These are phyloP conservation scores for Glonium stellatum DNA, from an alignment of 495 filamentous ascomycete species.

Conservation along the genomic window DNA sequence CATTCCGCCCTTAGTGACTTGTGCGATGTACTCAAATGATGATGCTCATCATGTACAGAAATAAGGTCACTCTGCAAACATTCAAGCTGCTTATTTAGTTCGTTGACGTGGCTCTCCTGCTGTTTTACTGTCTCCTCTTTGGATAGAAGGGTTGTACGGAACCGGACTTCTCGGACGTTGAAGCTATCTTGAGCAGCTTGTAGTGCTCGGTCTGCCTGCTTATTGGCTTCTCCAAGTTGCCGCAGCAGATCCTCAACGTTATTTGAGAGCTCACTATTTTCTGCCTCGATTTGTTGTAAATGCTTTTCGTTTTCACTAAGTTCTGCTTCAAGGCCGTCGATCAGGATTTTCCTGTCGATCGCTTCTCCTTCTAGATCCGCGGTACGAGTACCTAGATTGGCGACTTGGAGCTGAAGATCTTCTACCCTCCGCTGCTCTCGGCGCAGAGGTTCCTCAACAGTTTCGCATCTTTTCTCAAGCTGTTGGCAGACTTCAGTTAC, in stretches of 20 bases:
- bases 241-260: constrained; percentile 10
- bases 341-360: constrained; percentile 13
- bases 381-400: constrained; percentile 13
- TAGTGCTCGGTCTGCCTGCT: constrained; percentile 9
- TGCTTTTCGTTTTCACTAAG: constrained; percentile 8
- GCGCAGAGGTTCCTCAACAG: constrained; percentile 47
- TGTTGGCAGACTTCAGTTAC: constrained; percentile 49
- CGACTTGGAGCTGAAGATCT: constrained; percentile 26
- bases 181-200: constrained; percentile 11
- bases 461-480: constrained; percentile 48
- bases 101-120: constrained; percentile 6
- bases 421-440: constrained; percentile 40
- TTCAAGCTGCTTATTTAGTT: constrained; percentile 1
- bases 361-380: constrained; percentile 20
- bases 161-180: constrained; percentile 8
- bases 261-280: constrained; percentile 4
- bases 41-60: background rate
- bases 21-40: background rate
- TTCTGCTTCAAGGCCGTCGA: constrained; percentile 28
- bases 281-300: constrained; percentile 9
- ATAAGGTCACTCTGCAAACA: background rate
- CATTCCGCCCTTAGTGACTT: background rate
- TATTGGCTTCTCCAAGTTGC: constrained; percentile 13
- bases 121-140: constrained; percentile 10
- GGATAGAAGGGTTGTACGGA: constrained; percentile 8